Percentiles rank a stretch among this genome's conserved stretches.
Evolutionary conservation across 2,329 filamentous ascomycete genomes (phyloP).

Genomic region (Parastagonospora nodorum): DNA sequence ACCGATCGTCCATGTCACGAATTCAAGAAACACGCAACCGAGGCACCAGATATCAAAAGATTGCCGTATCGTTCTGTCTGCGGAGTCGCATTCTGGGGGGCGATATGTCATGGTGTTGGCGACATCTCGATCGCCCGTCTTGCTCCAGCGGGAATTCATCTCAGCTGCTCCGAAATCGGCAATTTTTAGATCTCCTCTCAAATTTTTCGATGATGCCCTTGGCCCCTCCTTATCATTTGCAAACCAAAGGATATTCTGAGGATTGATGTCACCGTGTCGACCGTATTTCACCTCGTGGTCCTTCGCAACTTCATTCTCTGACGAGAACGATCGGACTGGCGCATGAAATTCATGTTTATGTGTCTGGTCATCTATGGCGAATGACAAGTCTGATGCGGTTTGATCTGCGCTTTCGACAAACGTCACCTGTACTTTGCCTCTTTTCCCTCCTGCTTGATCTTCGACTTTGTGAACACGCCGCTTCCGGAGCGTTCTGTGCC

Average conservation of each 20-base stretch:
- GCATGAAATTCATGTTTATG: too few species aligned
- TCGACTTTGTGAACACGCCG: not conserved
- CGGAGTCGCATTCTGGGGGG: constrained; percentile 16
- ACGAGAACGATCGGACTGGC: too few species aligned
- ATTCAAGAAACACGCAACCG: constrained; percentile 25
- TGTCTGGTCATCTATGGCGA: too few species aligned
- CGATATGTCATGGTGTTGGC: constrained; percentile 17
- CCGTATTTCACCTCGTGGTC: constrained; percentile 8
- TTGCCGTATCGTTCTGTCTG: constrained; percentile 5
- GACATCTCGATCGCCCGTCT: not conserved
- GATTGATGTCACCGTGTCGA: constrained; percentile 30
- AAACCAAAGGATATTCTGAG: constrained; percentile 27
- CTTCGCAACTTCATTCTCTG: not conserved
- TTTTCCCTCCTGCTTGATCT: not conserved
- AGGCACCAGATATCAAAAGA: constrained; percentile 28
- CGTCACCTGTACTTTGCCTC: not conserved
- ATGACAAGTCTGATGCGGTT: not conserved
- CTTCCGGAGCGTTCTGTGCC: constrained; percentile 2
- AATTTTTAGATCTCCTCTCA: constrained; percentile 19
- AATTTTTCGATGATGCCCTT: not conserved
- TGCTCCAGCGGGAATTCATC: constrained; percentile 7
- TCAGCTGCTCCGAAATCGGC: constrained; percentile 24
- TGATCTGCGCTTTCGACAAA: not conserved
- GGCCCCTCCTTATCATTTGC: not conserved
- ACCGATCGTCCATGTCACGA: constrained; percentile 17